phyloP scores from a whole-genome alignment of 805 yeast genomes.

The Spathaspora sp. region DNA sequence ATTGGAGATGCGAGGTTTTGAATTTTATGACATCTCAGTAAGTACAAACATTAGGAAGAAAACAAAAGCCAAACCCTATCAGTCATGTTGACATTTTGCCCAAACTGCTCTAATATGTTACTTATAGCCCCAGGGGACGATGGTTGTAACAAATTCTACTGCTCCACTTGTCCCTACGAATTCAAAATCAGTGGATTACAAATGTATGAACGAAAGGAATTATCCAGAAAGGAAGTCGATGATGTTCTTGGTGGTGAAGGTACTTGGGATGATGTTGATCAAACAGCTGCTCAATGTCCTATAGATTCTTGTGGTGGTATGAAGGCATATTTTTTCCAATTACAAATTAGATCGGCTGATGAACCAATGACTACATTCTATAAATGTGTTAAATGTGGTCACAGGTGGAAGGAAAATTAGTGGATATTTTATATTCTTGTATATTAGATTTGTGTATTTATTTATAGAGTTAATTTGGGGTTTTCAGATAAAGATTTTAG shows the following conservation, averaged over 20 bases:
- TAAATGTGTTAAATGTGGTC: conserved; percentile 88
- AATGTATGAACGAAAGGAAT: conserved; percentile 77
- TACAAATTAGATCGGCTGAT: conserved; percentile 96
- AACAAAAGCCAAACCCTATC: background rate
- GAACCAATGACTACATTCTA: conserved; percentile 99
- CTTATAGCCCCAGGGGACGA: conserved; percentile 50
- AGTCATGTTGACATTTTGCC: conserved; percentile 88
- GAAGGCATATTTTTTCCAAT: conserved; percentile 94
- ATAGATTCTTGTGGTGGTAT: conserved; percentile 78
- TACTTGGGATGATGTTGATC: conserved; percentile 99
- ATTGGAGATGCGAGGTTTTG: background rate
- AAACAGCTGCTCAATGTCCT: conserved; percentile 91
- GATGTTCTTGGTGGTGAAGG: conserved; percentile 96
- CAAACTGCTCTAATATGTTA: conserved; percentile 89
- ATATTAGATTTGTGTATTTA: background rate
- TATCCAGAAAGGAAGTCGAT: conserved; percentile 87
- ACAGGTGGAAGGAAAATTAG: conserved; percentile 95
- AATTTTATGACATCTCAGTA: background rate
- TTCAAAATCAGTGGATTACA: conserved; percentile 83
- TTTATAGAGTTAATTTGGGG: background rate
- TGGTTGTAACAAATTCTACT: conserved; percentile 66
- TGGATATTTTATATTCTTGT: conserved; percentile 1
- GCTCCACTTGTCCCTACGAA: conserved; percentile 94
- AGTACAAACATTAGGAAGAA: background rate
- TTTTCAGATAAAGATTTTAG: conserved; percentile 6